These are phyloP conservation scores for Neonectria neomacrospora DNA, from an alignment of 2,329 filamentous ascomycete genomes.

Conservation along the genomic window DNA sequence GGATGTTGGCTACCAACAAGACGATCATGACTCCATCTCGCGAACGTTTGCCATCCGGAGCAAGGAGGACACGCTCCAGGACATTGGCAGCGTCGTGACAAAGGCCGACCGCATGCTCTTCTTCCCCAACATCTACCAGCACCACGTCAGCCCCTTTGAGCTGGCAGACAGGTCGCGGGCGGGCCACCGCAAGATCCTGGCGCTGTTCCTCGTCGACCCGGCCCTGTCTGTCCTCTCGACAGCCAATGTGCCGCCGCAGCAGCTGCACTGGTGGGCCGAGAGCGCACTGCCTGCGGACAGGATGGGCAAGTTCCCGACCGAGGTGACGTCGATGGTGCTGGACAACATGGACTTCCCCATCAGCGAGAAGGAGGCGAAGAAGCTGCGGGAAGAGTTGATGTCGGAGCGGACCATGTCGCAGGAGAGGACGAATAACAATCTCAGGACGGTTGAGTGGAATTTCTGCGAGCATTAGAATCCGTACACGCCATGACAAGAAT, in stretches of 20 bases:
- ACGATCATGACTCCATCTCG: constrained; percentile 49
- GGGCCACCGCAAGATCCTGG: constrained; percentile 69
- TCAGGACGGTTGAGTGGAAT: constrained; percentile 25
- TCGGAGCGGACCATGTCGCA: constrained; percentile 38
- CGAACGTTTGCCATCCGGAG: constrained; percentile 50
- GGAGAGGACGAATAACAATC: not conserved
- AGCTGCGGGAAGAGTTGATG: constrained; percentile 43
- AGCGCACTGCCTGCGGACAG: not conserved
- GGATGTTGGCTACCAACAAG: constrained; percentile 43
- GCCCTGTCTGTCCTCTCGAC: constrained; percentile 56
- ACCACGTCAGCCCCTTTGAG: constrained; percentile 62
- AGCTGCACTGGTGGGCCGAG: constrained; percentile 51
- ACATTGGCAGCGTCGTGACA: constrained; percentile 60
- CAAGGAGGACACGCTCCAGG: constrained; percentile 40
- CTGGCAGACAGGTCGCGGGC: constrained; percentile 62
- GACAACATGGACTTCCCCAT: constrained; percentile 41
- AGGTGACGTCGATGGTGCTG: constrained; percentile 38
- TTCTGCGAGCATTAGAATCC: constrained; percentile 43
- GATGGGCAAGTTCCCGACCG: constrained; percentile 32
- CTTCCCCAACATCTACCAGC: constrained; percentile 66
- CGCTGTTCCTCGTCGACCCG: constrained; percentile 71
- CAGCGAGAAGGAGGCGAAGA: constrained; percentile 37
- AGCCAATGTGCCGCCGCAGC: constrained; percentile 58
- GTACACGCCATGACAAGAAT: too few relatives aligned
- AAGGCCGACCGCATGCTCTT: constrained; percentile 61